phyloP scores from a whole-genome alignment of 2,329 filamentous ascomycete species.

The Penicillium vulpinum region DNA sequence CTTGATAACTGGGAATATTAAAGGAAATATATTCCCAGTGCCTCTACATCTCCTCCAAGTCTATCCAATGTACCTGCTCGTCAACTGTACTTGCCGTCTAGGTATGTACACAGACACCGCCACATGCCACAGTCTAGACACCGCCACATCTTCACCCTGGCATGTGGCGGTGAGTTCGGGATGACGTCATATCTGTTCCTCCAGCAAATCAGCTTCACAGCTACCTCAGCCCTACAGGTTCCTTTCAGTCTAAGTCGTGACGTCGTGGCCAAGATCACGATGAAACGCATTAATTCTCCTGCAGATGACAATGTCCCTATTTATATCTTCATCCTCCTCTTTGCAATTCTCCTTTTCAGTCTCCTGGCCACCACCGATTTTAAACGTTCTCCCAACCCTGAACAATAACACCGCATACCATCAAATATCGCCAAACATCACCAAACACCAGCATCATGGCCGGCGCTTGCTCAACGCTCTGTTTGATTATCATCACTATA shows the following conservation, averaged over 20 bases:
- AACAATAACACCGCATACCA: not conserved
- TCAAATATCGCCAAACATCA: too few species aligned
- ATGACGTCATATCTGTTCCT: slow-evolving; percentile 7
- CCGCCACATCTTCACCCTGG: not conserved
- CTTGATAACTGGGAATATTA: not conserved
- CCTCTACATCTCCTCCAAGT: not conserved
- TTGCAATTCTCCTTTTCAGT: slow-evolving; percentile 29
- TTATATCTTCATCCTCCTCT: slow-evolving; percentile 31
- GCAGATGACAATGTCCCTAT: slow-evolving; percentile 29
- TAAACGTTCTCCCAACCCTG: slow-evolving; percentile 12
- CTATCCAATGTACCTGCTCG: not conserved
- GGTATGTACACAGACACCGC: not conserved
- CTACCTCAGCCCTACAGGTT: slow-evolving; percentile 18
- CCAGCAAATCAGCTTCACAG: slow-evolving; percentile 3
- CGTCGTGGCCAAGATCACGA: slow-evolving; percentile 20
- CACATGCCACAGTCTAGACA: not conserved
- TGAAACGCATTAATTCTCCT: slow-evolving; percentile 27
- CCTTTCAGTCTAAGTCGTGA: slow-evolving; percentile 12
- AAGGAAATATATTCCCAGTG: not conserved
- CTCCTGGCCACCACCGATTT: slow-evolving; percentile 23
- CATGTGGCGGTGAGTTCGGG: not conserved
- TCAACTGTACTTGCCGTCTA: not conserved
- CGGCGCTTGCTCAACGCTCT: slow-evolving; percentile 40
- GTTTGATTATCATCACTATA: slow-evolving; percentile 49
- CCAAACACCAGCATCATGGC: slow-evolving; percentile 27